Percentiles rank a stretch among this genome's conserved stretches.
Evolutionary conservation across 2,329 filamentous ascomycete species (phyloP).

Genomic region (Penicillium italicum): DNA sequence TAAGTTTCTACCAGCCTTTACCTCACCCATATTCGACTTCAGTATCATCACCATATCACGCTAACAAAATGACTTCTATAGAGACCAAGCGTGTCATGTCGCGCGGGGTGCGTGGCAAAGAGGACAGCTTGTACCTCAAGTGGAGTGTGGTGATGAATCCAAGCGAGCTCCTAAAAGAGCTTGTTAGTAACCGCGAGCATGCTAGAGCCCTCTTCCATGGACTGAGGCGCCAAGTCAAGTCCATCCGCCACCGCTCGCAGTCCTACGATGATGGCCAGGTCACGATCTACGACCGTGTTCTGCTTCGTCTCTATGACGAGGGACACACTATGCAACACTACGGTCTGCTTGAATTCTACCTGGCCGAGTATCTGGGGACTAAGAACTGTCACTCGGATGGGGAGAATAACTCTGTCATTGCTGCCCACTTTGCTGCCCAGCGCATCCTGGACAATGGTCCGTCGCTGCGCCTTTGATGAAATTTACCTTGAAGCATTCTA

Average conservation of each 20-base stretch:
- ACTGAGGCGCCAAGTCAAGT: slow-evolving; percentile 33
- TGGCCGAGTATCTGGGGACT: slow-evolving; percentile 39
- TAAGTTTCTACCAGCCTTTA: neutral
- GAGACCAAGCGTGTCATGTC: neutral
- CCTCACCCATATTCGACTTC: neutral
- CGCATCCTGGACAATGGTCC: slow-evolving; percentile 20
- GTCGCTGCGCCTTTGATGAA: neutral
- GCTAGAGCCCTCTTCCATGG: slow-evolving; percentile 30
- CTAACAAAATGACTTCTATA: neutral
- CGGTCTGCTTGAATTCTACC: slow-evolving; percentile 38
- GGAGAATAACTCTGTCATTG: slow-evolving; percentile 25
- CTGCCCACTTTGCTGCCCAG: slow-evolving; percentile 28
- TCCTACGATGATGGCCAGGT: slow-evolving; percentile 34
- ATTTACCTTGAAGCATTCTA: neutral
- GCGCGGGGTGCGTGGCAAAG: neutral
- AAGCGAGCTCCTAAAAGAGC: slow-evolving; percentile 27
- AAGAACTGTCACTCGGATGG: slow-evolving; percentile 14
- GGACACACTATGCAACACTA: slow-evolving; percentile 30
- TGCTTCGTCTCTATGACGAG: slow-evolving; percentile 35
- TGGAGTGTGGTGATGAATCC: slow-evolving; percentile 17
- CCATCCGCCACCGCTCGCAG: slow-evolving; percentile 37
- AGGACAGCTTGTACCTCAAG: slow-evolving; percentile 10
- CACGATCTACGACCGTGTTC: slow-evolving; percentile 41
- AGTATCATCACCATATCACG: too few relatives aligned
- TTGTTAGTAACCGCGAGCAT: slow-evolving; percentile 27